Percentiles rank a stretch among this genome's conserved stretches.
Evolutionary conservation across 495 filamentous ascomycete genomes (phyloP).

Genomic region (Acidomyces sp.): DNA sequence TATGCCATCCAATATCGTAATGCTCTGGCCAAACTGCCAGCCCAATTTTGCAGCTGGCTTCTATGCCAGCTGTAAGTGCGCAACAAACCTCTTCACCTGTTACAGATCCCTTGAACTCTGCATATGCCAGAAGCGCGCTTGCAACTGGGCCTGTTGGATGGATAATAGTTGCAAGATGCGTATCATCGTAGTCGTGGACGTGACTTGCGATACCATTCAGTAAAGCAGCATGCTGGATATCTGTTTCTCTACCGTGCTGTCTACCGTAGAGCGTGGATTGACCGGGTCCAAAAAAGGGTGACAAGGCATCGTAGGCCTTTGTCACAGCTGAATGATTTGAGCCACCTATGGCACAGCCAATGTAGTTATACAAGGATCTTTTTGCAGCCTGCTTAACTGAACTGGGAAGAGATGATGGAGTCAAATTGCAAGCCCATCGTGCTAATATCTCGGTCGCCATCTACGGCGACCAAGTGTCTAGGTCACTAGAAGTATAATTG

Average conservation of each 20-base stretch:
- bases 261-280: constrained; percentile 34
- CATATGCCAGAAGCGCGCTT: constrained; percentile 35
- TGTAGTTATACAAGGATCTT: constrained; percentile 40
- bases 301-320: constrained; percentile 33
- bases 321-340: constrained; percentile 34
- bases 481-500: too few relatives aligned
- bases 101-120: constrained; percentile 29
- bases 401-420: constrained; percentile 25
- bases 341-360: constrained; percentile 39
- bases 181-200: constrained; percentile 47
- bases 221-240: constrained; percentile 41
- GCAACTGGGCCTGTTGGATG: constrained; percentile 42
- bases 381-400: constrained; percentile 19
- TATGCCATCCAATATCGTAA: constrained; percentile 46
- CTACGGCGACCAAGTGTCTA: too few relatives aligned
- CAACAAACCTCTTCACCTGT: constrained; percentile 36
- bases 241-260: constrained; percentile 24
- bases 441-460: constrained; percentile 34
- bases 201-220: constrained; percentile 43
- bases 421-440: constrained; percentile 29
- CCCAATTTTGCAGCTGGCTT: constrained; percentile 39
- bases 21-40: constrained; percentile 40
- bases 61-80: constrained; percentile 40
- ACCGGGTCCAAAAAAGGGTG: constrained; percentile 35
- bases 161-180: constrained; percentile 43